phyloP scores from a whole-genome alignment of 495 filamentous ascomycete genomes.

The Podospora fimiseda region DNA sequence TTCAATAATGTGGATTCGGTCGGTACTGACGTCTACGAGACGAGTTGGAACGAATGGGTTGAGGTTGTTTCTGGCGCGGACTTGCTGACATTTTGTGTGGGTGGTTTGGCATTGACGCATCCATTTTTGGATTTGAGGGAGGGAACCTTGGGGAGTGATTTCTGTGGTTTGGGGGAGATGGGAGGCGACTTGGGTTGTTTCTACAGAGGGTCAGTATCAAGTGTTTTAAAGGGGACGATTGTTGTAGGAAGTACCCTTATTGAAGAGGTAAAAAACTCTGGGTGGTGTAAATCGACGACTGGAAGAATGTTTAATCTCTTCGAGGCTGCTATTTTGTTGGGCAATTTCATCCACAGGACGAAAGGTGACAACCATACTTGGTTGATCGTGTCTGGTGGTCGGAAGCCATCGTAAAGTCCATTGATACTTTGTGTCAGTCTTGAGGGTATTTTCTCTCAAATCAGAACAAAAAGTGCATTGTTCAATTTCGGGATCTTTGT shows the following conservation, averaged over 20 bases:
- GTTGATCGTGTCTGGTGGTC: background rate
- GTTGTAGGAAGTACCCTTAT: background rate
- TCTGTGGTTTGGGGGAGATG: background rate
- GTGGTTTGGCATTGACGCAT: background rate
- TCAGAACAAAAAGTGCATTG: background rate
- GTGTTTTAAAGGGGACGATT: no score
- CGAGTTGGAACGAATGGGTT: background rate
- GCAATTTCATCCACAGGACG: background rate
- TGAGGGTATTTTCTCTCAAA: background rate
- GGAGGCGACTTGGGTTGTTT: background rate
- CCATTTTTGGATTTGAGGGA: conserved; percentile 1
- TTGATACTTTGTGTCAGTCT: background rate
- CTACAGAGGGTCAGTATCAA: background rate
- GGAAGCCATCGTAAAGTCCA: background rate
- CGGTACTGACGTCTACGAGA: background rate
- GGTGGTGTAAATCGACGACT: background rate
- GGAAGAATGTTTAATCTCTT: background rate
- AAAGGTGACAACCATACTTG: background rate
- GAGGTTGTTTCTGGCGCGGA: background rate
- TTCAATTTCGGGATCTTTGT: background rate
- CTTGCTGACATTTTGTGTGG: background rate
- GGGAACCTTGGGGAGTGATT: background rate
- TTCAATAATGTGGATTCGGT: background rate
- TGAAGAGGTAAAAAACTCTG: background rate
- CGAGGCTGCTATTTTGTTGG: background rate